A percentile compares a stretch with the other conserved stretches of the same genome.
phyloP scores from a whole-genome alignment of 192 early-diverging fungal genomes.

The Entomortierella lignicola region DNA sequence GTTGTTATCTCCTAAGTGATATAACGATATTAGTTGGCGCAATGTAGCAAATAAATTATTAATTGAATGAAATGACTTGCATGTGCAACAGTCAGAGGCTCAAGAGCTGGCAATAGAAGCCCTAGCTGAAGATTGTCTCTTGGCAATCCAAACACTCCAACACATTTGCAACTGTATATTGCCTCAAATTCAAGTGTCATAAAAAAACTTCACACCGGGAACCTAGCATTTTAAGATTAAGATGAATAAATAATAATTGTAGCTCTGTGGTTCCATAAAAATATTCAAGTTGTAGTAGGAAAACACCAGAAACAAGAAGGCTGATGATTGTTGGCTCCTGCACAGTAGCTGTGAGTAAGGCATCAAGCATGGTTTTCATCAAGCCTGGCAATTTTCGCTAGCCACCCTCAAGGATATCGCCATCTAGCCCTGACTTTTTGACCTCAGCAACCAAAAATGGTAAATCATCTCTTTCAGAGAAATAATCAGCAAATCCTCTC shows the following conservation, averaged over 20 bases:
- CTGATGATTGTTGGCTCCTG: no score
- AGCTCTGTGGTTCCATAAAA: no score
- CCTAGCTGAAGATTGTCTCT: constrained; percentile 11
- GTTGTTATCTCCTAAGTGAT: neutral
- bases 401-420: no score
- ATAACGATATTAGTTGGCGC: neutral
- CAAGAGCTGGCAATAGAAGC: neutral
- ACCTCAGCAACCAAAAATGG: neutral
- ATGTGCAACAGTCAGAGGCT: neutral
- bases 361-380: no score
- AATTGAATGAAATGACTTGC: neutral
- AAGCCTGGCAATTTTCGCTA: no score
- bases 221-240: no score
- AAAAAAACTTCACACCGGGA: neutral
- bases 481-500: constrained; percentile 1
- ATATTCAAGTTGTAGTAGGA: no score
- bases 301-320: no score
- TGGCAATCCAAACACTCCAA: constrained; percentile 10
- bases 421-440: no score
- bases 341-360: no score
- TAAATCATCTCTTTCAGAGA: neutral
- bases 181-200: constrained; percentile 1
- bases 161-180: neutral
- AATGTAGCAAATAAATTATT: neutral
- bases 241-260: no score